phyloP scores from a whole-genome alignment of 345 rosid species.

The Lumnitzera racemosa region DNA sequence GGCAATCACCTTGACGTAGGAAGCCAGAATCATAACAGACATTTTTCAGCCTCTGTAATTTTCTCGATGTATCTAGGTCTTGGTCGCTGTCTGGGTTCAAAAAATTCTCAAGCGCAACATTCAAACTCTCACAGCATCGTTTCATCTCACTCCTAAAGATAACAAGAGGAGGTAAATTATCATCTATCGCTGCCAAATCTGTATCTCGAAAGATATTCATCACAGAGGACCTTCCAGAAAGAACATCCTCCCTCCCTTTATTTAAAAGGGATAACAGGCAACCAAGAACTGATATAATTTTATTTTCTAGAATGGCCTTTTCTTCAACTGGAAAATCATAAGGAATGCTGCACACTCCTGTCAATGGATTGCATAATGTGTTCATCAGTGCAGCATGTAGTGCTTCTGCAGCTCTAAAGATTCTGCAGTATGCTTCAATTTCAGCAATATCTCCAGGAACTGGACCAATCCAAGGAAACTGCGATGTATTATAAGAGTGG shows the following conservation, averaged over 20 bases:
- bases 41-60: constrained; percentile 86
- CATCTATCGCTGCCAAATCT: constrained; percentile 53
- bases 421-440: constrained; percentile 93
- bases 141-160: constrained; percentile 89
- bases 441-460: constrained; percentile 97
- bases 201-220: constrained; percentile 34
- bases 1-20: constrained; percentile 55
- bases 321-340: constrained; percentile 72
- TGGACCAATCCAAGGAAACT: constrained; percentile 85
- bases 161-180: constrained; percentile 84
- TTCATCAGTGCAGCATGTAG: constrained; percentile 88
- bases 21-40: constrained; percentile 88
- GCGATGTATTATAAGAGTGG: constrained; percentile 53
- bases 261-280: constrained; percentile 78
- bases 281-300: constrained; percentile 85
- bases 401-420: constrained; percentile 76
- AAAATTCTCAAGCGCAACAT: constrained; percentile 78
- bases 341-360: constrained; percentile 79
- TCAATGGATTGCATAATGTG: constrained; percentile 84
- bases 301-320: constrained; percentile 84
- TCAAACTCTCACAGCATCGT: constrained; percentile 90
- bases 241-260: constrained; percentile 86
- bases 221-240: constrained; percentile 72
- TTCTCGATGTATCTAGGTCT: constrained; percentile 73
- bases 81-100: constrained; percentile 62